phyloP scores from a whole-genome alignment of 139 green algal genomes.

The Asterochloris erici region DNA sequence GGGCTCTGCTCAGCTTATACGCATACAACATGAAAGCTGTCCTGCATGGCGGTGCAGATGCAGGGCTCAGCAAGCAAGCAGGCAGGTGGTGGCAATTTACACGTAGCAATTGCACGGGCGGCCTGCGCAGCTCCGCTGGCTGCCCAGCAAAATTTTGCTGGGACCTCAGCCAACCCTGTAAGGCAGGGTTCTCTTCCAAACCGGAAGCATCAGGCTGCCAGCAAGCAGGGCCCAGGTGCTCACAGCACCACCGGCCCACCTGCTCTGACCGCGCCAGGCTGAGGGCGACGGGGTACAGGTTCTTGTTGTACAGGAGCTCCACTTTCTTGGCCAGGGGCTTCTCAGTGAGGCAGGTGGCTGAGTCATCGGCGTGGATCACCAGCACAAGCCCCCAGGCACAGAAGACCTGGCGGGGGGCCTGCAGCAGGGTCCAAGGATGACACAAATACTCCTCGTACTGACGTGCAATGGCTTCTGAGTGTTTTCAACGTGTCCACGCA shows the following conservation, averaged over 20 bases:
- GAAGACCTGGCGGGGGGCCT: conserved; percentile 23
- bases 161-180: not conserved
- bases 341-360: conserved; percentile 37
- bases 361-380: conserved; percentile 16
- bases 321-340: conserved; percentile 50
- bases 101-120: not conserved
- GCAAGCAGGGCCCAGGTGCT: not conserved
- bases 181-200: not conserved
- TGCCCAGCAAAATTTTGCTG: not conserved
- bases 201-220: not conserved
- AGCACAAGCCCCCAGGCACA: conserved; percentile 16
- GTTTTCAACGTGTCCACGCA: no score
- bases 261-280: conserved; percentile 51
- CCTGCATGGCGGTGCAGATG: no score
- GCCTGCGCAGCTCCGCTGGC: not conserved
- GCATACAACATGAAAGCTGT: not conserved
- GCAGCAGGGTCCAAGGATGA: conserved; percentile 2
- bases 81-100: not conserved
- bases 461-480: not conserved
- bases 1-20: not conserved
- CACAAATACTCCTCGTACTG: not conserved
- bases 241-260: not conserved
- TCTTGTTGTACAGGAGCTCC: conserved; percentile 64
- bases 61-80: no score
- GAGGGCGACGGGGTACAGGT: conserved; percentile 71